Evolutionary conservation across 371 early-diverging fungal genomes (phyloP), one percentile per base, ranked within the genome.

Genomic region (Saksenaea vasiformis): DNA sequence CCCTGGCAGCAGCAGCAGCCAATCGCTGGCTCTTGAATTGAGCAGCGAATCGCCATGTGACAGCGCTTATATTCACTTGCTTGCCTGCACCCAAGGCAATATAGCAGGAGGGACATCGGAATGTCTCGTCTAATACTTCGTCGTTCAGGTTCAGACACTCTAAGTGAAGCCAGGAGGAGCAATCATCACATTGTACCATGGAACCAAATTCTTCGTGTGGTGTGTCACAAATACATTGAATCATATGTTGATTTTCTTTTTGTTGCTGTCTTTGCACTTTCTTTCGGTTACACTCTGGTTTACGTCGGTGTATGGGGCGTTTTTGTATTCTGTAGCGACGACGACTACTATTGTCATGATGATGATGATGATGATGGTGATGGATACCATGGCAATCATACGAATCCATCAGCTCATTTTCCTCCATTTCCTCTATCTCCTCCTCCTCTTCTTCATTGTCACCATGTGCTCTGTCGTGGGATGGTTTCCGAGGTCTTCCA

Each of bases 151-250:
- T 74, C 28, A 86, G 66, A 53, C 87, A 86, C 3, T 83, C 85
- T 11, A 84, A 53, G 61, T 86, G 87, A 10, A 86, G 79, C 84
- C 85, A 86, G 14, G 68, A 65, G 36, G 61, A 62, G 56, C 87
- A 86, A 28, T 79, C 70, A 54, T 86, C 87, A 60, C 87, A 86
- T 65, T 86, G 87, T 2, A 86, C 82, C 84, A 86, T 83, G 5
- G 74, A 51, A 10, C 83, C 85, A 37, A 66, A 66, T 22, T 83
- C 84, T 53, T 84, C 85, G 19, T 77, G 70, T 17, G 76, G 72
- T n/a, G 76, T 69, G 58, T 68, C 71, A 51, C 87, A 86, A 43
- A 86, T 79, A 59, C 87, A 86, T 61, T 71, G 68, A 31, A 69
- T 67, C 53, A 63, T 17, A 43, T 54, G 54, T 54, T 41, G 43